Base-by-base conservation (phyloP, 2,329 filamentous ascomycete species). In the Fusarium avenaceum region DNA sequence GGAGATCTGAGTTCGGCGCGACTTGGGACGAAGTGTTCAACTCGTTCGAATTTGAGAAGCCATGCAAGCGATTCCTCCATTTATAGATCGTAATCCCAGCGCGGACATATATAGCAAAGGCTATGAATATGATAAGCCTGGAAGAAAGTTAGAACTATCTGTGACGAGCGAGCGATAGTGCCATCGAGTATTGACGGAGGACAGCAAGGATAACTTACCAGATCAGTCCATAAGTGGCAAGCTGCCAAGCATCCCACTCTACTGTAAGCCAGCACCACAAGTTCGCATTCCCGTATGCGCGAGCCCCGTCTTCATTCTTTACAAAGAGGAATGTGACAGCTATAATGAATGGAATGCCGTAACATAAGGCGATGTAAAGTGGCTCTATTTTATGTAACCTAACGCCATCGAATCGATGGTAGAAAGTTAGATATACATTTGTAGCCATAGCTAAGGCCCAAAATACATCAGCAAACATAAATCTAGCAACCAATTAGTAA, bases 381-480 rank as follows among this genome's bases (percentile, higher is more conserved):
- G 54, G 54, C 57, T 60, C 57, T 10, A 60, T 4, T 44, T 39
- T 38, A 15, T 54, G 57, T 7, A 60, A 24, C 3, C 32, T 19
- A 1, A 2, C 13, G 4, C 24, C 38, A n/a, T 60, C 57, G 11
- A 60, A 60, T 44, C 54, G 54, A 20, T 30, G 28, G 5, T 60
- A 60, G 38, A 60, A 60, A 4, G 57, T 60, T 7, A 60, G 57
- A 19, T 60, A 60, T 4, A 60, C 57, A 7, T 60, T 60, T 2
- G 57, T 4, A 0, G 44, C 57, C 57, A 60, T 60, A n/a, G 57
- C 54, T 1, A 60, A 11, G 6, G 57, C 57, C 57, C 54, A 60
- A 51, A 60, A 60, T 8, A 60, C 57, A 44, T 60, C 57, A 0
- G 54, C 57, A 59, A 60, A 60, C 57, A 60, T 60, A 7, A 60